A percentile compares a stretch with the other conserved stretches of the same genome.
These are phyloP conservation scores for Chalciporus sp. DNA, from an alignment of 1,284 basidiomycete genomes.

Conservation along the genomic window DNA sequence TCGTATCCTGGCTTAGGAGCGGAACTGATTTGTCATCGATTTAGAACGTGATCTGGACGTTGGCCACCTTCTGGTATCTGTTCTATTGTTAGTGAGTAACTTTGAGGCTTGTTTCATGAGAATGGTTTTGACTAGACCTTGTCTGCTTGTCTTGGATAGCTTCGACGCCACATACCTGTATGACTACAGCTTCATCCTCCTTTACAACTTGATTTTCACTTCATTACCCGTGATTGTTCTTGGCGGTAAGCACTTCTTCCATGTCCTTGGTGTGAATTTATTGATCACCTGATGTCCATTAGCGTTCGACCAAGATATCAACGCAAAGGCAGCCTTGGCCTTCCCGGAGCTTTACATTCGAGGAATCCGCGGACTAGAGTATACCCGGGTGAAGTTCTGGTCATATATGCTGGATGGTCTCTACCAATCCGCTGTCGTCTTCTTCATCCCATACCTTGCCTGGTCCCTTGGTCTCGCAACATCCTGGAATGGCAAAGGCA, in stretches of 20 bases:
- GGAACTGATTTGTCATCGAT: slow-evolving; percentile 4
- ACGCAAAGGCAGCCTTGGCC: slow-evolving; percentile 85
- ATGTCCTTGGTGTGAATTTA: background rate
- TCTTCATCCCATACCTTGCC: slow-evolving; percentile 85
- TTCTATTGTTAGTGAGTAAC: slow-evolving; percentile 78
- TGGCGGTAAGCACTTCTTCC: slow-evolving; percentile 61
- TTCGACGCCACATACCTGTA: slow-evolving; percentile 96
- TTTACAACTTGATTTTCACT: slow-evolving; percentile 93
- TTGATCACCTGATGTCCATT: slow-evolving; percentile 10
- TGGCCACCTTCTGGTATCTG: slow-evolving; percentile 94
- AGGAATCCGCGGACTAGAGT: slow-evolving; percentile 91
- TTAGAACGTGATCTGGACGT: slow-evolving; percentile 88
- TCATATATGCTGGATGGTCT: slow-evolving; percentile 92
- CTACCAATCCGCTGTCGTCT: slow-evolving; percentile 90
- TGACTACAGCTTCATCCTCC: slow-evolving; percentile 91
- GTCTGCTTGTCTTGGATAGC: slow-evolving; percentile 42
- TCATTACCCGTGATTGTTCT: slow-evolving; percentile 90
- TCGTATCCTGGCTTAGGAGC: background rate
- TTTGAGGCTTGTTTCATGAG: background rate
- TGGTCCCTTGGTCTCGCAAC: slow-evolving; percentile 67
- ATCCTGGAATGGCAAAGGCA: slow-evolving; percentile 74
- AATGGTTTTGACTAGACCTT: slow-evolving; percentile 8
- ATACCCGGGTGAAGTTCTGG: slow-evolving; percentile 93
- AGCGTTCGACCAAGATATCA: slow-evolving; percentile 97
- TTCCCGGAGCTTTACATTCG: slow-evolving; percentile 94